These are phyloP conservation scores for Zizania palustris DNA, from an alignment of 202 grass and related monocot genomes.

Conservation along the genomic window DNA sequence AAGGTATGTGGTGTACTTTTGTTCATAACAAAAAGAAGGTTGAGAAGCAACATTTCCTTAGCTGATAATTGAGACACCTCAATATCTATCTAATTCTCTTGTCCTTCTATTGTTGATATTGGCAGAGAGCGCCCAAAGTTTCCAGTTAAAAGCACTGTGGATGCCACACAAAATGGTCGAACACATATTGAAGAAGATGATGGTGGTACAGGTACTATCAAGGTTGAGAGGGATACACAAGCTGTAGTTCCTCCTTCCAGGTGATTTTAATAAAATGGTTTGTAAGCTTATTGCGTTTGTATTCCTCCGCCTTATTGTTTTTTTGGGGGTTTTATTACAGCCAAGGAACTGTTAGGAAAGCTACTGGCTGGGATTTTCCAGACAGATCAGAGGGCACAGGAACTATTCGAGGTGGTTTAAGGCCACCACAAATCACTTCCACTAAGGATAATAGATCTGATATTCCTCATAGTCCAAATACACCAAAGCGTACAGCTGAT, in stretches of 20 bases:
- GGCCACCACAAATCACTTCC: constrained; percentile 52
- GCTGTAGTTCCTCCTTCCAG: constrained; percentile 49
- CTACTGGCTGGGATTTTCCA: constrained; percentile 55
- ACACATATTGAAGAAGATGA: constrained; percentile 61
- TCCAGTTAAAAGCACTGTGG: constrained; percentile 52
- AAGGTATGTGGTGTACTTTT: constrained; percentile 52
- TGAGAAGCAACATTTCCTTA: constrained; percentile 27
- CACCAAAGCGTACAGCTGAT: constrained; percentile 51
- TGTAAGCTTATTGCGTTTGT: constrained; percentile 37
- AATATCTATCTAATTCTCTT: constrained; percentile 29
- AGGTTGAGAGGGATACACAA: constrained; percentile 59
- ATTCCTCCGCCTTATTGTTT: constrained; percentile 30
- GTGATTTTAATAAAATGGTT: constrained; percentile 46
- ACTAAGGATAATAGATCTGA: constrained; percentile 65
- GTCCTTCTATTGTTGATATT: constrained; percentile 43
- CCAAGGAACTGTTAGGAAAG: constrained; percentile 57
- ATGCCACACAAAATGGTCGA: constrained; percentile 53
- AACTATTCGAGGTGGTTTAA: constrained; percentile 65
- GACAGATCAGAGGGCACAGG: constrained; percentile 67
- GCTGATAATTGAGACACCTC: constrained; percentile 31
- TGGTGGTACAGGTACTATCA: constrained; percentile 65
- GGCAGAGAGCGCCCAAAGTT: constrained; percentile 85
- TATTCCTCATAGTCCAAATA: constrained; percentile 54
- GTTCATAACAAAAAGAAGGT: constrained; percentile 10
- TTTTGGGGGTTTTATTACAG: constrained; percentile 41